Base-by-base conservation (phyloP, 176 grass and related monocot species). In the Cenchrus fungigraminus region DNA sequence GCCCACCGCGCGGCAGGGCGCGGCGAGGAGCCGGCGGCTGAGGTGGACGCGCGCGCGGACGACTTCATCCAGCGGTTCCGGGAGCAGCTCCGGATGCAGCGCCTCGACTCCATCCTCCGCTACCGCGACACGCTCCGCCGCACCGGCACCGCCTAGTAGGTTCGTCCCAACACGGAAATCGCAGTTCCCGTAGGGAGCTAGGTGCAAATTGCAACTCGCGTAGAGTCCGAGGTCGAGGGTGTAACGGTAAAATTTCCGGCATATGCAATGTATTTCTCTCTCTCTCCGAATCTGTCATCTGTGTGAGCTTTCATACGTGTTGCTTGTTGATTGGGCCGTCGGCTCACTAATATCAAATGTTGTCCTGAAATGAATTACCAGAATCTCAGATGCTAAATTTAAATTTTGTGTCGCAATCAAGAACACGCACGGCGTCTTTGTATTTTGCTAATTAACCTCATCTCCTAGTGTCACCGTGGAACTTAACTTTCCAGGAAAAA, bases 41-140 rank as follows among this genome's bases (percentile, higher is more conserved):
- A 60, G 54, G 67, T 82, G 80, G 80, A 82, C 67, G 54, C 4
- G 40, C 80, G 53, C n/a, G 80, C 80, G 8, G 80, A 82, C 80
- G 55, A 82, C 42, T 82, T 82, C 80, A 72, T 82, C 54, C n/a
- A 22, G n/a, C 28, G 50, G 62, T 80, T 80, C 78, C 45, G 62
- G 29, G 78, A 80, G 62, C 61, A 80, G 78, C 78, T 80, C 28
- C 78, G 78, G 62, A 46, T 80, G 78, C 78, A 80, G 78, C 78
- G 78, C 29, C 40, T 72, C 40, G 68, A 82, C 54, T 82, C 67
- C 67, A 47, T 72, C 67, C 80, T 82, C 13, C 79, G 79, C 37
- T 70, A 31, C 52, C 10, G 52, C 3, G 66, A 82, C 78, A n/a
- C 50, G 78, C 78, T 81, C 50, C 79, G 79, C 10, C 79, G 79